A percentile compares a stretch with the other conserved stretches of the same genome.
These are phyloP conservation scores for Diaporthe caulivora DNA, from an alignment of 2,329 filamentous ascomycete genomes.

Conservation along the genomic window DNA sequence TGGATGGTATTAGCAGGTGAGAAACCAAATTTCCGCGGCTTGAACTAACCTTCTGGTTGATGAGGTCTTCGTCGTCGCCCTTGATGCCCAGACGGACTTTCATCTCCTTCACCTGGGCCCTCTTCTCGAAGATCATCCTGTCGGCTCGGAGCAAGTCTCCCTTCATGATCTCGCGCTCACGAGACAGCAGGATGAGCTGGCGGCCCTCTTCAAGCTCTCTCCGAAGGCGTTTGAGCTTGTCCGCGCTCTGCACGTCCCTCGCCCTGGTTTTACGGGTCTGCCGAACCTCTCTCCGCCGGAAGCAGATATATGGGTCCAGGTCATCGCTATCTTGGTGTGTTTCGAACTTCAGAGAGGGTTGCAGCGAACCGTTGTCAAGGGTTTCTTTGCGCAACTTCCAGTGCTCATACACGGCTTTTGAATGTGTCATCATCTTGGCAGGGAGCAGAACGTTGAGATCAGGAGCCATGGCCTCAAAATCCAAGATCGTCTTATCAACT, in stretches of 20 bases:
- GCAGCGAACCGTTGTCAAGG: conserved; percentile 78
- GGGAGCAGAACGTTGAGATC: conserved; percentile 66
- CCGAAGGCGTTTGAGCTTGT: conserved; percentile 92
- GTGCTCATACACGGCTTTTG: conserved; percentile 88
- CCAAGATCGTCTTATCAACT: conserved; percentile 87
- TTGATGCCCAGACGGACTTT: conserved; percentile 92
- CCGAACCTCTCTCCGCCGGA: conserved; percentile 92
- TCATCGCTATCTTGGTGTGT: conserved; percentile 95
- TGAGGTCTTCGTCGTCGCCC: conserved; percentile 91
- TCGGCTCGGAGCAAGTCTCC: conserved; percentile 82
- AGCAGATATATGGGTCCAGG: conserved; percentile 97
- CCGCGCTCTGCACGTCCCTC: conserved; percentile 91
- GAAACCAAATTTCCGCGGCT: not conserved
- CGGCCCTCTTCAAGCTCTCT: conserved; percentile 92
- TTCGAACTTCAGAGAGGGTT: conserved; percentile 90
- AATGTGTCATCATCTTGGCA: conserved; percentile 64
- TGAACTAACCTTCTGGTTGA: conserved; percentile 86
- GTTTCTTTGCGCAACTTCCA: conserved; percentile 82
- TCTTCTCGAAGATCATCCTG: conserved; percentile 84
- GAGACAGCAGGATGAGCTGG: conserved; percentile 81
- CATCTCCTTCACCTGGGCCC: conserved; percentile 84
- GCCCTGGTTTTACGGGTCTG: conserved; percentile 95
- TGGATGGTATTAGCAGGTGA: conserved; percentile 32
- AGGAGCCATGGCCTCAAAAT: conserved; percentile 81
- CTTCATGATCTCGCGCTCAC: conserved; percentile 83